phyloP scores from a whole-genome alignment of 257 asterid genomes.

The Scutellaria minor region DNA sequence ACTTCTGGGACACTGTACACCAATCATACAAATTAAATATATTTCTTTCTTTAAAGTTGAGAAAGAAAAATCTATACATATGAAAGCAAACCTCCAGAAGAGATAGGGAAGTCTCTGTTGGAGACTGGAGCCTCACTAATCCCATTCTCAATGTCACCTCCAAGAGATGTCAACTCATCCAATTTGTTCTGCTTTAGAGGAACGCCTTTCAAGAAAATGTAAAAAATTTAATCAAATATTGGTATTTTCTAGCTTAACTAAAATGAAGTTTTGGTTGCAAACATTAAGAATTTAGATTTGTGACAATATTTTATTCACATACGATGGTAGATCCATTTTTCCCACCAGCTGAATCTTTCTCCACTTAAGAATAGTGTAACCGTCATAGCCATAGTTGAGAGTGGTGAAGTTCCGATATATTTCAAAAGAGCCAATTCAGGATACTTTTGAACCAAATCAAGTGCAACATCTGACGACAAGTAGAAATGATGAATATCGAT shows the following conservation, averaged over 20 bases:
- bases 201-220: neutral
- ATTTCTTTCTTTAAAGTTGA: too few species aligned
- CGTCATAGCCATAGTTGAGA: neutral
- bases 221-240: too few species aligned
- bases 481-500: neutral
- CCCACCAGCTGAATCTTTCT: conserved; percentile 12
- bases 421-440: neutral
- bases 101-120: too few species aligned
- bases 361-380: neutral
- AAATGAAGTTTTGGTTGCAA: too few species aligned
- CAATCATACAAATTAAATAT: too few species aligned
- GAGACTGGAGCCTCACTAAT: neutral
- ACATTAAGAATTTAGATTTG: too few species aligned
- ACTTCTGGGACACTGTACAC: neutral
- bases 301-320: neutral
- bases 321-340: neutral
- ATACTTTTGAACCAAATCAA: conserved; percentile 26
- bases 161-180: too few species aligned
- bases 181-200: neutral
- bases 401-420: neutral
- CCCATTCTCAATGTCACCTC: too few species aligned
- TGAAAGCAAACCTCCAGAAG: too few species aligned
- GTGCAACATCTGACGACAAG: conserved; percentile 28
- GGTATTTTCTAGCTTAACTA: too few species aligned
- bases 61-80: too few species aligned